phyloP scores from a whole-genome alignment of 2,329 filamentous ascomycete species.

The Sphaerulina vaccinii region DNA sequence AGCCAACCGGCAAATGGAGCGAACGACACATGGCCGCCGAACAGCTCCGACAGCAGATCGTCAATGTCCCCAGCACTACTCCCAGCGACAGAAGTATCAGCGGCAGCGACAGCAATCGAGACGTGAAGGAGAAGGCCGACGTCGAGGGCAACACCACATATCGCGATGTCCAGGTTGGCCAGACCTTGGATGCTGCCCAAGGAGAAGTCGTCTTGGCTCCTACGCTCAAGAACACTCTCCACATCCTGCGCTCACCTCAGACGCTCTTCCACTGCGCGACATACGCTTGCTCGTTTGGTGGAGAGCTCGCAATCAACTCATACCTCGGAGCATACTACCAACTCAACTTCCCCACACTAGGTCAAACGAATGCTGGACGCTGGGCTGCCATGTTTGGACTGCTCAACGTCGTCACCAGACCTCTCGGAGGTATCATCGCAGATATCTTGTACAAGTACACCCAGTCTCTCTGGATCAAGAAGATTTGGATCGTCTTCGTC shows the following conservation, averaged over 20 bases:
- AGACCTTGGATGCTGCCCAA: constrained; percentile 56
- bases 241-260: constrained; percentile 61
- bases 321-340: constrained; percentile 60
- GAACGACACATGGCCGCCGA: constrained; percentile 62
- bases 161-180: constrained; percentile 43
- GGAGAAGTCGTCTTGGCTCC: constrained; percentile 64
- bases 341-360: constrained; percentile 49
- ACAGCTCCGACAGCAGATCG: constrained; percentile 44
- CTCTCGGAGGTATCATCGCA: constrained; percentile 61
- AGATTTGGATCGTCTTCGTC: constrained; percentile 58
- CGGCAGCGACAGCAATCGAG: constrained; percentile 52
- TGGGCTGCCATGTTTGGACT: constrained; percentile 75
- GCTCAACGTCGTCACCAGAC: constrained; percentile 66
- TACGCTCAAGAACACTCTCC: constrained; percentile 57
- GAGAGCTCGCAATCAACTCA: constrained; percentile 60
- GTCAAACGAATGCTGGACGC: constrained; percentile 46
- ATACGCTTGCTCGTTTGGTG: constrained; percentile 61
- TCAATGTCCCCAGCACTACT: constrained; percentile 40
- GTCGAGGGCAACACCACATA: neutral
- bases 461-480: constrained; percentile 61
- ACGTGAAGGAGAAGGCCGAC: constrained; percentile 40
- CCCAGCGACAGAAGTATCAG: constrained; percentile 26
- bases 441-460: constrained; percentile 57
- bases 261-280: constrained; percentile 53
- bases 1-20: constrained; percentile 75